Evolutionary conservation across 1,284 basidiomycete species (phyloP), one percentile per base, ranked within the genome.

Genomic region (Ganoderma leucocontextum): DNA sequence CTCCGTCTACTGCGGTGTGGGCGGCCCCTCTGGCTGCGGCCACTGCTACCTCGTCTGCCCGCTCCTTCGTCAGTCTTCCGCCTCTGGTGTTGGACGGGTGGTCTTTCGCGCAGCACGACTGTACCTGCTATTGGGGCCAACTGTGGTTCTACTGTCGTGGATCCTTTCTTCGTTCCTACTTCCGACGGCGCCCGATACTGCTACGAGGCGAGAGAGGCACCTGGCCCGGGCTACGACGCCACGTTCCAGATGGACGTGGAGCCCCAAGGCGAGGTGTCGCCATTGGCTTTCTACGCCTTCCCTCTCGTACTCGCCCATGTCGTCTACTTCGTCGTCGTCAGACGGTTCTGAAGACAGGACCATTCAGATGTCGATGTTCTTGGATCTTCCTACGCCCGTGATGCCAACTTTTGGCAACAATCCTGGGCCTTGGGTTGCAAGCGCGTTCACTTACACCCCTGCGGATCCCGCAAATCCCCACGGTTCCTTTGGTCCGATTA

Each of bases 331-430:
- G 10, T 76, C 75, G 9, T 79, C 78, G 38, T 78, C 76, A 2
- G 80, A 80, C 58, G 77, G 79, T 38, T 68, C 73, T 39, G 76
- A 75, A 60, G 80, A 80, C 25, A 72, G 80, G 7, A 80, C 78
- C 0, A 74, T 80, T 22, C 78, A 79, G 65, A 76, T 80, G 75
- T 61, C 68, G 10, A 75, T 72, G 39, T 72, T 78, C 65, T 60
- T 73, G 60, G 78, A 79, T 42, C 60, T 77, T 4, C 67, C 77
- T 2, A 71, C 75, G 57, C 70, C 73, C 22, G 70, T 73, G 44
- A 70, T 62, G 64, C 64, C 74, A 35, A 70, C 74, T 70, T 75
- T 74, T 39, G 60, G 62, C 49, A 35, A 39, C 25, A 57, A 63
- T 49, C 38, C 62, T 33, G 65, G 65, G 38, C 70, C 70, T n/a